Conservation (phyloP, 2,329 filamentous ascomycete species). For the Pseudogymnoascus sp. region DNA sequence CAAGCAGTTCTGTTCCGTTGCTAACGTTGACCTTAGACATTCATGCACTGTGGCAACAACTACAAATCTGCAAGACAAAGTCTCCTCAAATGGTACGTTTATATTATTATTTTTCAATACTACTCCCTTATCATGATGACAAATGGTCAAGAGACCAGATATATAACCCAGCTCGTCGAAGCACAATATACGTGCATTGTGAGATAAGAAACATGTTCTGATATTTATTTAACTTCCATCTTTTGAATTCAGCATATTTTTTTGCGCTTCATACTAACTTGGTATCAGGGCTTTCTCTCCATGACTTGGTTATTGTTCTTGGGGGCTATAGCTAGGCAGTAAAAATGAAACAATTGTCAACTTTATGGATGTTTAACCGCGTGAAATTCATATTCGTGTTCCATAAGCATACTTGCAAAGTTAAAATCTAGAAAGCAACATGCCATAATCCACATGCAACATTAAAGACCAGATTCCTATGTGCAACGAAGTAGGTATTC, state of each 20-base stretch:
- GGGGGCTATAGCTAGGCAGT: not conserved
- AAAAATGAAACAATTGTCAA: not conserved
- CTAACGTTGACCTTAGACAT: not conserved
- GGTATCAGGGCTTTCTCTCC: not conserved
- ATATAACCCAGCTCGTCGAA: constrained; percentile 11
- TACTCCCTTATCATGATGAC: not conserved
- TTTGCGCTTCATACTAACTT: not conserved
- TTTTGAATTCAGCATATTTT: not conserved
- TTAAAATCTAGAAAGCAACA: not conserved
- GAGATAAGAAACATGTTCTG: constrained; percentile 9
- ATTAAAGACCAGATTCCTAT: not conserved
- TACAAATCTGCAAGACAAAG: not conserved
- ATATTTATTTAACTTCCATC: not conserved
- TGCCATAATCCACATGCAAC: constrained; percentile 1
- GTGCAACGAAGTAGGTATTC: constrained; percentile 8
- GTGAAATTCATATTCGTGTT: constrained; percentile 8
- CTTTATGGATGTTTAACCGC: not conserved
- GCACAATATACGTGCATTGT: constrained; percentile 7
- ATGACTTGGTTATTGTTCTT: not conserved
- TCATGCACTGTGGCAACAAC: not conserved
- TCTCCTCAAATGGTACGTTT: not conserved
- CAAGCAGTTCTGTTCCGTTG: not conserved
- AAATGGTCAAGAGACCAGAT: constrained; percentile 10
- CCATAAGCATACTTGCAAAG: constrained; percentile 3
- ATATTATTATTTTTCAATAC: not conserved